phyloP scores from a whole-genome alignment of 306 rosid species.

The Malus sylvestris region DNA sequence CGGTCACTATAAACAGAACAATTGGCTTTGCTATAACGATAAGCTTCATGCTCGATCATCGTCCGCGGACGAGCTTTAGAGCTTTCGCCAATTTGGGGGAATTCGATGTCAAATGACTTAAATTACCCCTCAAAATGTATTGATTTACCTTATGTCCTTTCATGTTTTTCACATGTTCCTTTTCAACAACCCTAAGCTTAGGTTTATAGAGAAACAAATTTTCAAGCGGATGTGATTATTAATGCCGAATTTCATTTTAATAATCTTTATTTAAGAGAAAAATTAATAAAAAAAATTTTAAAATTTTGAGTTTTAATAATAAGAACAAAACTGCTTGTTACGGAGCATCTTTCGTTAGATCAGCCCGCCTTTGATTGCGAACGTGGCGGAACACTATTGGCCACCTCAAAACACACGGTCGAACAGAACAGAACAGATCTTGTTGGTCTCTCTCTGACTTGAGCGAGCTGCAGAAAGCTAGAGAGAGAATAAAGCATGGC shows the following conservation, averaged over 20 bases:
- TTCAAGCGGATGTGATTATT: fast-evolving
- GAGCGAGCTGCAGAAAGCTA: not conserved
- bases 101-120: not conserved
- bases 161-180: too few relatives aligned
- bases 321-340: too few relatives aligned
- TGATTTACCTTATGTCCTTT: not conserved
- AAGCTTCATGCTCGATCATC: conserved; percentile 30
- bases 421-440: not conserved
- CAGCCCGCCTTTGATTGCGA: not conserved
- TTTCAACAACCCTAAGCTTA: too few relatives aligned
- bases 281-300: too few relatives aligned
- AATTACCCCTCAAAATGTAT: not conserved
- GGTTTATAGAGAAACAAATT: too few relatives aligned
- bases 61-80: not conserved
- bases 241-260: too few relatives aligned
- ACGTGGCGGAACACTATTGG: not conserved
- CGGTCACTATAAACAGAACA: conserved; percentile 15
- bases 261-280: fast-evolving
- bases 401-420: not conserved
- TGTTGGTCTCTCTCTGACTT: not conserved
- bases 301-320: fast-evolving
- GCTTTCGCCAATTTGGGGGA: not conserved
- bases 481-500: conserved; percentile 46
- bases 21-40: conserved; percentile 26
- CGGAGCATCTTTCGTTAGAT: too few relatives aligned